Percentiles rank a stretch among this genome's conserved stretches.
Conservation (phyloP, 257 asterid species). For the Forsythia viridissima region DNA sequence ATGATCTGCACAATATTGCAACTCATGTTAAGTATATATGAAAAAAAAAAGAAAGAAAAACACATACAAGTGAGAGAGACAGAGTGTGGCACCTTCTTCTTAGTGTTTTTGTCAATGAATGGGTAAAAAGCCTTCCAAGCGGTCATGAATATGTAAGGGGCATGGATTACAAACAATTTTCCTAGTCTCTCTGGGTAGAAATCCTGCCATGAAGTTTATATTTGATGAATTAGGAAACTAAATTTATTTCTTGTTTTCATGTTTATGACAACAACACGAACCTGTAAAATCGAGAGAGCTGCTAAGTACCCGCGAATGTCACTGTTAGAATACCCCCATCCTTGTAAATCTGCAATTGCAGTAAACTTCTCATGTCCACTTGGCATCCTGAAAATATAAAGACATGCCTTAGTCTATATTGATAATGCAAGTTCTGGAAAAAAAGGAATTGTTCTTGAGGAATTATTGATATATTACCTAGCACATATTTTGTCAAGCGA, state of each 20-base stretch:
- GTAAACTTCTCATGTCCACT: constrained; percentile 79
- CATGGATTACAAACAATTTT: constrained; percentile 62
- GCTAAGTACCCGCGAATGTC: constrained; percentile 84
- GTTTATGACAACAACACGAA: not conserved
- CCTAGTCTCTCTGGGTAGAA: constrained; percentile 94
- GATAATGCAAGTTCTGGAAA: too few species aligned
- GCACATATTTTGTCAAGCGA: constrained; percentile 71
- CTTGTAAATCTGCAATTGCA: constrained; percentile 66
- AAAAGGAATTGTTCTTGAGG: not conserved
- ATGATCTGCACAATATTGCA: constrained; percentile 49
- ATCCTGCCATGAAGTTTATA: constrained; percentile 43
- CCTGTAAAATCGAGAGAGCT: constrained; percentile 74
- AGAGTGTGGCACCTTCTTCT: constrained; percentile 56
- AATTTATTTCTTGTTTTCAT: too few species aligned
- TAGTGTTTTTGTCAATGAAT: constrained; percentile 77
- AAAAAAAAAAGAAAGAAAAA: not conserved
- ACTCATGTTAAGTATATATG: not conserved
- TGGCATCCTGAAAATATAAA: constrained; percentile 50
- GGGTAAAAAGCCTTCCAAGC: constrained; percentile 90
- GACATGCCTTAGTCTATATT: not conserved
- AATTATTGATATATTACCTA: constrained; percentile 42
- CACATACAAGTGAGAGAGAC: not conserved
- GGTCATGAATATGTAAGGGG: constrained; percentile 77
- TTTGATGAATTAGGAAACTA: not conserved
- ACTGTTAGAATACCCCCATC: constrained; percentile 76